Base-by-base conservation (phyloP, 106 monocot species). In the Dendrobium nobile region DNA sequence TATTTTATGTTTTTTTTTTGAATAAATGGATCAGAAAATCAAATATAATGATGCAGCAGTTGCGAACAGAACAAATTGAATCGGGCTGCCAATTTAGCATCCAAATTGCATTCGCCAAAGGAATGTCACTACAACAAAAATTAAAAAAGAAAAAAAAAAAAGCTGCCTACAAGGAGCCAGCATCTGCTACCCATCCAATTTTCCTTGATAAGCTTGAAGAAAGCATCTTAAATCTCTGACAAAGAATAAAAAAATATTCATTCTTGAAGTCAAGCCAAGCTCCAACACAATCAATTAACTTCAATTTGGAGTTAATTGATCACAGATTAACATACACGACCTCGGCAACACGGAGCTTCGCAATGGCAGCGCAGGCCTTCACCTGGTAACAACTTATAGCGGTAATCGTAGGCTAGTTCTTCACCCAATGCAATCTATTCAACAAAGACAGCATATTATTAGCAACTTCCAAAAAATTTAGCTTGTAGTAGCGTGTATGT, bases 351-450 rank as follows among this genome's bases (percentile, higher is more conserved):
- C 10, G 84, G 67, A 80, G 93, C 85, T 19, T 85, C 85, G 77
- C 95, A 96, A 59, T 87, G 84, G 75, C 95, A 96, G 41, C 18
- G 13, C 73, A 55, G 70, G 16, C 91, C 89, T 75, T 83, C 82
- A 28, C 90, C 93, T 9, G 86, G 84, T 55, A 85, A 75, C 31
- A 86, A 47, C 78, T 90, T 93, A 81, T 72, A 81, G 24, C 85
- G 68, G 75, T 96, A 96, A 82, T 96, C 90, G 79, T 88, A 96
- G 22, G 85, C 84, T n/a, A 96, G 83, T 81, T 96, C 96, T 90
- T 96, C 93, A 33, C 96, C 90, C 20, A 56, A 27, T 2, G 82
- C 79, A 67, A 96, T 93, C 96, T 96, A 82, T 15, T 17, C 51
- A 80, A 16, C 45, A 83, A 82, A 58, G 26, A 72, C n/a, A 72